Evolutionary conservation across 306 rosid species (phyloP).

Genomic region (Quercus engelmannii): DNA sequence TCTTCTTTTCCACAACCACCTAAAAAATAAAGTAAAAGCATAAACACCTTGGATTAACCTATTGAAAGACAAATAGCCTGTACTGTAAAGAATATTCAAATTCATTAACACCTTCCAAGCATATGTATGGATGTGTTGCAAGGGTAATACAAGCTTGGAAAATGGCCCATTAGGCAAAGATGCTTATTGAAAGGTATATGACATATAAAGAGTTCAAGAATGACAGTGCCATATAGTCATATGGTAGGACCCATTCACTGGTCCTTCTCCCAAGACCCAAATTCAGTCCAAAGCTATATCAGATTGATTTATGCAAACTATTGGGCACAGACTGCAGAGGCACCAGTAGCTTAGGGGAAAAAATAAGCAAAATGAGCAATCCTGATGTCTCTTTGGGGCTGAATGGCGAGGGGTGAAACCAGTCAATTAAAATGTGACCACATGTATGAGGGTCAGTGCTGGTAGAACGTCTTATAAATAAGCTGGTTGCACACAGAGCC

Average conservation of each 20-base stretch:
- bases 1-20: constrained; percentile 98
- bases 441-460: background rate
- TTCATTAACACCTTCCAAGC: background rate
- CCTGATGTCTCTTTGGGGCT: background rate
- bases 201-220: background rate
- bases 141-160: background rate
- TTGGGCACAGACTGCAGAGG: background rate
- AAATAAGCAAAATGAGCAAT: background rate
- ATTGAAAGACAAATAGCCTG: background rate
- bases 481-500: no score
- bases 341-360: background rate
- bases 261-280: background rate
- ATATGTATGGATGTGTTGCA: background rate
- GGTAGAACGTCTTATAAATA: no score
- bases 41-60: background rate
- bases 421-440: background rate
- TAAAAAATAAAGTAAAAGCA: constrained; percentile 14
- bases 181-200: background rate
- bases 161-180: background rate
- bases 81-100: background rate
- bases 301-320: background rate
- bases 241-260: background rate
- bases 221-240: background rate
- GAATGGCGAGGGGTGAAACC: background rate
- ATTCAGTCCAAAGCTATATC: background rate